Base-by-base conservation (phyloP, 2,329 filamentous ascomycete genomes). In the Parascedosporium putredinis region DNA sequence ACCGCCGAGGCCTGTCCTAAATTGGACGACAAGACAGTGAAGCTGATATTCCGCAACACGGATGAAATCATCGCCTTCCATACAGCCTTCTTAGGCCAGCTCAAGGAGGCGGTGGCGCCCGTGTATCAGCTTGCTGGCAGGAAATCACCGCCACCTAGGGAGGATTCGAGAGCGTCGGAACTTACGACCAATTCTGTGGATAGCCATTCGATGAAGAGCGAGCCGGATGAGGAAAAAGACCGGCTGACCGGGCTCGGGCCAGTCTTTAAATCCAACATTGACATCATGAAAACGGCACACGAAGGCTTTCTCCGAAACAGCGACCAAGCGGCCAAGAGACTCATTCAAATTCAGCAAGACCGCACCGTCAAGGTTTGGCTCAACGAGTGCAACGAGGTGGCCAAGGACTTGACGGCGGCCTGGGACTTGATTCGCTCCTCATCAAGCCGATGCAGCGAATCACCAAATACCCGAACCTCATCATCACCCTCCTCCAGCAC, bases 371-470 rank as follows among this genome's bases (percentile, higher is more conserved):
- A 69, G 73, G 84, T 95, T 47, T 98, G 93, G 93, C 74, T 97
- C 45, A 84, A 84, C 52, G 91, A 96, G 65, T 98, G 93, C 66
- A 89, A 93, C 60, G 83, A 88, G 57, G 90, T 91, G 60, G 90
- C 91, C 10, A 86, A 88, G 57, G 93, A 96, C 62, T 76, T 98
- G 55, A 98, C 93, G 0, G 81, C 83, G 23, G 91, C 93, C 1
- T 98, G 93, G 93, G 87, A 95, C 64, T 67, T 98, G 53, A 96
- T 64, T 95, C 93, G 0, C 73, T 98, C n/a, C 77, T 98, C 18
- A 91, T 98, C 61, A 98, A 98, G 66, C 93, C 93, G 2, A 90
- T 95, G 64, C 93, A 98, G 67, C 81, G 93, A 45, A 84, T 97
- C 54, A 83, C 91, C 29, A 96, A 96, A 60, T 98, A 97, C 61